These are phyloP conservation scores for Hydnomerulius pinastri DNA, from an alignment of 768 basidiomycete genomes.

Conservation along the genomic window DNA sequence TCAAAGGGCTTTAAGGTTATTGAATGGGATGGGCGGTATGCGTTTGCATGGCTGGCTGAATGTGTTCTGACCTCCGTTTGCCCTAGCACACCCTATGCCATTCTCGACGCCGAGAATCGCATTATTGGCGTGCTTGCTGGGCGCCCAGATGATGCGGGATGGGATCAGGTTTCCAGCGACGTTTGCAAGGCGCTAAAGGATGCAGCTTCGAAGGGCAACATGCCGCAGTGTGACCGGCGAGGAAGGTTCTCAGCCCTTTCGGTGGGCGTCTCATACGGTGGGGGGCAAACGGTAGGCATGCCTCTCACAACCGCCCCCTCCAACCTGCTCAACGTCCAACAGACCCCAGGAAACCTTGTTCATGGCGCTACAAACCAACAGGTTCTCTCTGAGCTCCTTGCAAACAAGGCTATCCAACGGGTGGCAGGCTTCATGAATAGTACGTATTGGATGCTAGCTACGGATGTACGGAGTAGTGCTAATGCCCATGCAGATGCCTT, in stretches of 20 bases:
- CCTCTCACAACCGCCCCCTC: too few relatives aligned
- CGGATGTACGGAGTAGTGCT: too few relatives aligned
- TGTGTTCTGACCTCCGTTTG: too few relatives aligned
- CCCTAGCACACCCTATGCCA: neutral
- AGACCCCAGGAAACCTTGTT: too few relatives aligned
- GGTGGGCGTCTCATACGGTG: constrained; percentile 29
- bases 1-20: too few relatives aligned
- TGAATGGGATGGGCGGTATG: too few relatives aligned
- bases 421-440: constrained; percentile 24
- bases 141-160: constrained; percentile 2
- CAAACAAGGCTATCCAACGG: constrained; percentile 7
- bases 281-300: constrained; percentile 25
- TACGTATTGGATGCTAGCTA: constrained; percentile 3
- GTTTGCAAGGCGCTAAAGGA: neutral
- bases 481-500: constrained; percentile 12
- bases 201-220: neutral
- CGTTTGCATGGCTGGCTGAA: too few relatives aligned
- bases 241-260: constrained; percentile 21
- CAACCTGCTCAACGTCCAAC: too few relatives aligned
- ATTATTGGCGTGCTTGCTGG: constrained; percentile 13
- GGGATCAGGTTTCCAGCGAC: neutral
- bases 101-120: neutral
- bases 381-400: neutral
- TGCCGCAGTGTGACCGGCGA: too few relatives aligned
- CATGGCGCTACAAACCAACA: too few relatives aligned